These are phyloP conservation scores for Colletotrichum sp. DNA, from an alignment of 2,329 filamentous ascomycete genomes.

Conservation along the genomic window DNA sequence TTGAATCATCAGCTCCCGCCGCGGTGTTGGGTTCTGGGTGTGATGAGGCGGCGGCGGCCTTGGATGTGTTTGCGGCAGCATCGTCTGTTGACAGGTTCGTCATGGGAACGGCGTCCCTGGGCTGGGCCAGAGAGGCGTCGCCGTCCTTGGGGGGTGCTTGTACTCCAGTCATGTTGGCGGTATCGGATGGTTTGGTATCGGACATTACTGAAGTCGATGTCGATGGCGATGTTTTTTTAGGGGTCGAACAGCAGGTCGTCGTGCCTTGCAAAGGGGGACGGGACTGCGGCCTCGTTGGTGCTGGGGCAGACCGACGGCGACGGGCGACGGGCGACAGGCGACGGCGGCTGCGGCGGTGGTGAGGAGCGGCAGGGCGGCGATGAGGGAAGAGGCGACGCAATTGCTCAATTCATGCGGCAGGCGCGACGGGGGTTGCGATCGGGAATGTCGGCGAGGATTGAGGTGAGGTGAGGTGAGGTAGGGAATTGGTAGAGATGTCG, in stretches of 20 bases:
- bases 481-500: background rate
- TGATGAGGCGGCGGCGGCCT: background rate
- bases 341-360: background rate
- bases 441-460: background rate
- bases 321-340: background rate
- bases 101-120: conserved; percentile 42
- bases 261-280: conserved; percentile 20
- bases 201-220: conserved; percentile 23
- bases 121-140: conserved; percentile 35
- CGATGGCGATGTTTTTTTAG: conserved; percentile 21
- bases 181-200: conserved; percentile 29
- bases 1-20: background rate
- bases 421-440: background rate
- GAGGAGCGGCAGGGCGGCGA: background rate
- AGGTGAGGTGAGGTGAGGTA: background rate
- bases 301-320: background rate
- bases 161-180: conserved; percentile 34
- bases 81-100: conserved; percentile 29
- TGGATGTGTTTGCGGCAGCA: conserved; percentile 5
- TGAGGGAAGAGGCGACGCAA: background rate
- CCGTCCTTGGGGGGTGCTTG: conserved; percentile 20
- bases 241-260: conserved; percentile 17
- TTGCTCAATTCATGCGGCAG: conserved; percentile 15
- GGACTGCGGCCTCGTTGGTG: conserved; percentile 25
- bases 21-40: background rate